Base-by-base conservation (phyloP, 2,329 filamentous ascomycete genomes). In the Talaromyces atroroseus region DNA sequence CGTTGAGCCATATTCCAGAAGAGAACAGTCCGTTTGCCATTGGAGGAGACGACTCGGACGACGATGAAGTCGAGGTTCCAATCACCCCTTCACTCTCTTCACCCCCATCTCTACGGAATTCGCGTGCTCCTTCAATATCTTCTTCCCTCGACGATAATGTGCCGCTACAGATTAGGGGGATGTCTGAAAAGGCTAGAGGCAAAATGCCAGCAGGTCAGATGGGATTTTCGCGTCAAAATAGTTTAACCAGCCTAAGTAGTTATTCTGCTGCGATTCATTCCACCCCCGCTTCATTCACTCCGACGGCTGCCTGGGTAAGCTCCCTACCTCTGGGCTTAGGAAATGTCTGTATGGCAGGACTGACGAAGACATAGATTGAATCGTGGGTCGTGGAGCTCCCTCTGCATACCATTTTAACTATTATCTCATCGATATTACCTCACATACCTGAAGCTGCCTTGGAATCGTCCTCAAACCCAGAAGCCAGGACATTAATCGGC, bases 131-230 rank as follows among this genome's bases (percentile, higher is more conserved):
- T 3, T 92, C 89, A 0, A 78, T 88, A 20, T 83, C 84, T 26
- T 82, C 81, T 0, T 83, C 83, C 0, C 74, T 82, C 0, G 90
- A 95, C 58, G 91, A 95, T 59, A 87, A 88, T 3, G 83, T 95
- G 10, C 91, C 90, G 14, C 80, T 85, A 20, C 92, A 96, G 68
- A 71, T 95, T 29, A 83, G 90, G 57, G 91, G 91, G 54, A 96
- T 97, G 89, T 96, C 92, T 20, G 94, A 97, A 72, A 99, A 97
- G 71, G 94, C 94, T 16, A 81, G 94, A 50, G 94, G 94, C 7
- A 99, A 99, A 73, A 90, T 95, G 85, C 94, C 92, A 26, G 90
- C 89, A 12, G 88, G 89, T 1, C 80, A 87, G 50, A 82, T 83
- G n/a, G 83, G 83, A 1, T 96, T 96, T 69, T 96, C 92, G 0